Evolutionary conservation across 2,329 filamentous ascomycete genomes (phyloP).

Genomic region (Ceratocystis papillata): DNA sequence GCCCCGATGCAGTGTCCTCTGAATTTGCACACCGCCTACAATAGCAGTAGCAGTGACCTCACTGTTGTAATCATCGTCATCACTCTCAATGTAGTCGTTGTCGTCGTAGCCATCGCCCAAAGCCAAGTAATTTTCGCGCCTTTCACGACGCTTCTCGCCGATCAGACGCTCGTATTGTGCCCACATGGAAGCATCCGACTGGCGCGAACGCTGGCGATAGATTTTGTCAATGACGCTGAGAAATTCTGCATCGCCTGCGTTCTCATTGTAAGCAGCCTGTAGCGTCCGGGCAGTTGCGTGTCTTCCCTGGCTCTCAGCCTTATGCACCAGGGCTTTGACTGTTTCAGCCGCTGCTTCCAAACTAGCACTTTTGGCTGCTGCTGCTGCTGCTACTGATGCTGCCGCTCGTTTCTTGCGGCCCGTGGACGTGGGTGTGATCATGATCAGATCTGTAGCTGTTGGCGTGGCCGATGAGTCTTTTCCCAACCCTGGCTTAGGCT

Average conservation of each 20-base stretch:
- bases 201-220: slow-evolving; percentile 49
- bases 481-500: slow-evolving; percentile 4
- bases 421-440: not conserved
- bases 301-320: slow-evolving; percentile 45
- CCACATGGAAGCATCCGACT: slow-evolving; percentile 42
- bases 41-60: not conserved
- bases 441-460: slow-evolving; percentile 15
- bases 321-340: slow-evolving; percentile 47
- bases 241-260: slow-evolving; percentile 41
- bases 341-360: slow-evolving; percentile 21
- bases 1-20: not conserved
- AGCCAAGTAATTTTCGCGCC: slow-evolving; percentile 36
- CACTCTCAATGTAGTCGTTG: not conserved
- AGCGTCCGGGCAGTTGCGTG: slow-evolving; percentile 54
- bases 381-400: slow-evolving; percentile 24
- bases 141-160: slow-evolving; percentile 46
- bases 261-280: slow-evolving; percentile 50
- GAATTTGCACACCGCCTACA: not conserved
- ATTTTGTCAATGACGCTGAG: slow-evolving; percentile 48
- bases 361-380: slow-evolving; percentile 19
- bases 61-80: not conserved
- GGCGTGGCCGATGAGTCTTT: not conserved
- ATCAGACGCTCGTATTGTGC: slow-evolving; percentile 43
- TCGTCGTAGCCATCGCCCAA: slow-evolving; percentile 6
- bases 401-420: slow-evolving; percentile 18